These are phyloP conservation scores for Wolfiporia cocos DNA, from an alignment of 1,284 basidiomycete species.

Conservation along the genomic window DNA sequence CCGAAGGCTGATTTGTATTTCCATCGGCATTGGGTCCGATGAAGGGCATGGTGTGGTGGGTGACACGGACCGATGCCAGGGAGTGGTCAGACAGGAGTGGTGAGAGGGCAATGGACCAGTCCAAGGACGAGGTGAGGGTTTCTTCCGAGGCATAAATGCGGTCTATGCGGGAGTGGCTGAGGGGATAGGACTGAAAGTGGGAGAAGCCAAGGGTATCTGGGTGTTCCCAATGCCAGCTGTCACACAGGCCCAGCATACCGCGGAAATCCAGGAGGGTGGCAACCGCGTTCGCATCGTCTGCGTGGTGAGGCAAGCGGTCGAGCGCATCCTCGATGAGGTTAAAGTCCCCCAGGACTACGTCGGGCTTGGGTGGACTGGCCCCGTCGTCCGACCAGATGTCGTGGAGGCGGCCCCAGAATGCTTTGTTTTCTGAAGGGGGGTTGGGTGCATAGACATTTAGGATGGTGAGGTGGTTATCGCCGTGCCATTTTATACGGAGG, in stretches of 20 bases:
- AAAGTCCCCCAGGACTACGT: conserved; percentile 11
- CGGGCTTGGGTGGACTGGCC: neutral
- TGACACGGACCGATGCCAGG: neutral
- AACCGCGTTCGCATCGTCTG: neutral
- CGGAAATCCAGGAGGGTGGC: neutral
- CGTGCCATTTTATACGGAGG: neutral
- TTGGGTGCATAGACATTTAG: conserved; percentile 11
- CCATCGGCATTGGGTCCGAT: too few relatives aligned
- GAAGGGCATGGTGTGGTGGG: neutral
- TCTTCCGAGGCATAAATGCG: neutral
- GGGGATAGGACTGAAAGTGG: neutral
- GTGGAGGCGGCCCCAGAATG: neutral
- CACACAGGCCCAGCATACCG: neutral
- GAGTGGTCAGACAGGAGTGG: neutral
- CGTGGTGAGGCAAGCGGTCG: neutral
- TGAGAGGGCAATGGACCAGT: neutral
- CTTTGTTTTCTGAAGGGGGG: neutral
- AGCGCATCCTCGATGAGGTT: conserved; percentile 8
- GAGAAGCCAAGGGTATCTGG: neutral
- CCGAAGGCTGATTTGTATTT: too few relatives aligned
- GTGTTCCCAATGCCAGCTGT: conserved; percentile 1
- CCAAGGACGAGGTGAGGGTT: neutral
- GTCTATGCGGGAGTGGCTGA: neutral
- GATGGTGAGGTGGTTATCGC: neutral
- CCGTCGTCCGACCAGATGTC: neutral